Evolutionary conservation across 1,284 basidiomycete species (phyloP), one percentile per base, ranked within the genome.

Genomic region (Amylostereum chailletii): DNA sequence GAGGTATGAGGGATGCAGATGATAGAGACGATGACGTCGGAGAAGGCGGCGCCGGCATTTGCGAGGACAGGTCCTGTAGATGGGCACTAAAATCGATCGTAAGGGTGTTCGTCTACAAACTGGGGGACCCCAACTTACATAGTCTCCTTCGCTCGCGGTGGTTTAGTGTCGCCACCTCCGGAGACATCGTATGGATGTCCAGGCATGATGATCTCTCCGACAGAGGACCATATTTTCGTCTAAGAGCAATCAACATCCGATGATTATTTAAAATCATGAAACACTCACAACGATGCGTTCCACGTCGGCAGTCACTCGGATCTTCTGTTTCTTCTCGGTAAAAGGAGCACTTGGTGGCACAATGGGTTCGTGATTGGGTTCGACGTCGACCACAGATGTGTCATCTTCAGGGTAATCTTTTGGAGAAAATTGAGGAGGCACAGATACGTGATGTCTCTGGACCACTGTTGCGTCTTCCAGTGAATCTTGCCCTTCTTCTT

Each of bases 161-260:
- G 71, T 52, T 68, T 73, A 59, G 68, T 32, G 57, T 59, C 46
- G 52, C 58, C 51, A 31, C 55, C 43, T 41, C 62, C 59, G 0
- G 65, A 57, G 2, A 59, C 57, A 49, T 71, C 62, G 57, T 71
- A 76, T n/a, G 64, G 59, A 56, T 76, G 67, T 5, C 76, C 75
- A 19, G 79, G 77, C 68, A 78, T 75, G 34, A 88, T 71, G 40
- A 79, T 65, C 43, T 86, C 83, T 33, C 80, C 77, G 6, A 81
- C 68, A 4, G 80, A 76, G 9, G 66, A 55, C 85, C 84, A 87
- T 56, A 88, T 81, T 58, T 79, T 86, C 34, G 71, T 60, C 86
- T 88, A 53, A 43, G 46, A 41, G 26, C 36, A 41, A 45, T 48
- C 4, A 45, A 31, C 7, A 30, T 40, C 27, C 10, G 11, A 39